A percentile compares a stretch with the other conserved stretches of the same genome.
These are phyloP conservation scores for Gastrolobium bilobum DNA, from an alignment of 306 rosid species.

Conservation along the genomic window DNA sequence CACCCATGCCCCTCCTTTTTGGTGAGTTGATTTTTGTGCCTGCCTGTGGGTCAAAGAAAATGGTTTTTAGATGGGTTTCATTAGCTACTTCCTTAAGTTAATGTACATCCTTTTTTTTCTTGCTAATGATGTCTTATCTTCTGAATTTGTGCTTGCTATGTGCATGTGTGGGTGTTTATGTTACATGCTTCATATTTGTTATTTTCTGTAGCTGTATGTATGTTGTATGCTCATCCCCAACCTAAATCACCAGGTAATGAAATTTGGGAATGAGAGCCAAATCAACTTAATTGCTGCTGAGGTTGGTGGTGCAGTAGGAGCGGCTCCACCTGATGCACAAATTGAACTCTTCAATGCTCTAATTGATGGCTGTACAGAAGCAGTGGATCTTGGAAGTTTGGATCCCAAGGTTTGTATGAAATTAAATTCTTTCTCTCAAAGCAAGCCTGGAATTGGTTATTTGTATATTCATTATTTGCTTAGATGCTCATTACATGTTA, in stretches of 20 bases:
- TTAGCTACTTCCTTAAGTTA: constrained; percentile 1
- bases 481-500: constrained; percentile 45
- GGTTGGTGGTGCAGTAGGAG: constrained; percentile 85
- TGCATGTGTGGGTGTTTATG: constrained; percentile 1
- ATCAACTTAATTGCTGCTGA: constrained; percentile 77
- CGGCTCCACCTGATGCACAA: constrained; percentile 75
- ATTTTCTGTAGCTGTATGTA: constrained; percentile 18
- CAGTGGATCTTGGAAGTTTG: constrained; percentile 76
- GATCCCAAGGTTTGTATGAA: constrained; percentile 81
- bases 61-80: neutral
- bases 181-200: constrained; percentile 30
- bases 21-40: neutral
- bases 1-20: neutral
- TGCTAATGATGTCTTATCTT: constrained; percentile 8
- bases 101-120: constrained; percentile 14
- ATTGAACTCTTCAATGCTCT: constrained; percentile 84
- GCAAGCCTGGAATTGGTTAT: constrained; percentile 33
- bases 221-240: constrained; percentile 36
- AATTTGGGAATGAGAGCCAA: constrained; percentile 93
- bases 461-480: constrained; percentile 37
- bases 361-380: constrained; percentile 90
- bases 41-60: neutral
- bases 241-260: constrained; percentile 76
- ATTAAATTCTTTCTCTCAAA: constrained; percentile 6
- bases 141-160: constrained; percentile 17